phyloP scores from a whole-genome alignment of 2,329 filamentous ascomycete species.

The Chaetomium globosum region DNA sequence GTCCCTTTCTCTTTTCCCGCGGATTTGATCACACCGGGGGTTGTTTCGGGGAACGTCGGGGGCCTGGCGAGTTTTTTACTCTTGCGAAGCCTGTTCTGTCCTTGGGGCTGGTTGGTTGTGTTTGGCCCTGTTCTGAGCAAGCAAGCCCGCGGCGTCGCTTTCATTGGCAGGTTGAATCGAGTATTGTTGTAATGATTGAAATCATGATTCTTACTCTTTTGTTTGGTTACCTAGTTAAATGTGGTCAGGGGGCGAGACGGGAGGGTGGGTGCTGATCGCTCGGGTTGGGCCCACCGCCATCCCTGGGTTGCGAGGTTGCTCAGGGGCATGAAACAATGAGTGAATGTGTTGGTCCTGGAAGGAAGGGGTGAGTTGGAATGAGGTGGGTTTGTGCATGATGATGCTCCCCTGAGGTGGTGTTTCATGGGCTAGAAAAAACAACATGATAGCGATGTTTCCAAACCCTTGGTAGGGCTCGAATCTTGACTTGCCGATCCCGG shows the following conservation, averaged over 20 bases:
- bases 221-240: background rate
- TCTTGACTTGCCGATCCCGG: too few relatives aligned
- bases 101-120: background rate
- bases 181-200: conserved; percentile 21
- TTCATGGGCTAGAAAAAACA: background rate
- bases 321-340: conserved; percentile 1
- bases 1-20: background rate
- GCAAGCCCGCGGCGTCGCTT: conserved; percentile 2
- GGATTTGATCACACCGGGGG: background rate
- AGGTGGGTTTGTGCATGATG: background rate
- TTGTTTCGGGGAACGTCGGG: background rate
- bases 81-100: background rate
- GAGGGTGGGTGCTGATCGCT: conserved; percentile 1
- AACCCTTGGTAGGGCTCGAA: background rate
- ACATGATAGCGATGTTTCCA: background rate
- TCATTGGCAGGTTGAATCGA: conserved; percentile 32
- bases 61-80: background rate
- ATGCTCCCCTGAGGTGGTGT: background rate
- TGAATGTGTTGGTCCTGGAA: background rate
- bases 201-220: background rate
- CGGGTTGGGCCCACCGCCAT: background rate
- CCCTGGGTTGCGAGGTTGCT: background rate
- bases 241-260: background rate
- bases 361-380: background rate
- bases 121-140: background rate